Evolutionary conservation across 73 alveolate genomes (phyloP).

Genomic region (Paramecium bursaria): DNA sequence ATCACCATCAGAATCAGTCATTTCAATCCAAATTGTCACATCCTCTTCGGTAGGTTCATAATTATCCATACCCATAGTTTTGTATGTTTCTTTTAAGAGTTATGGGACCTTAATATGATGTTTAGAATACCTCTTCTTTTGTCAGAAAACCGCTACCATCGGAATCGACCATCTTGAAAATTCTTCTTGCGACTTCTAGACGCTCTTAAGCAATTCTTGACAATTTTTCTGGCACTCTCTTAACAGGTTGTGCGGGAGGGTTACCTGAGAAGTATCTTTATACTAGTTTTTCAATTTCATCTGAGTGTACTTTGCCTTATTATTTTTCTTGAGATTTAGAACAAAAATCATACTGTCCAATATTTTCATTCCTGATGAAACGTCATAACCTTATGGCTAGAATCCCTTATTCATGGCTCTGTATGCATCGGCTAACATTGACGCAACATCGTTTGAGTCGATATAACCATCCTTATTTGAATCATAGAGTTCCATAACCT

Average conservation of each 20-base stretch:
- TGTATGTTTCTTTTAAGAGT: conserved; percentile 52
- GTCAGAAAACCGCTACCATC: conserved; percentile 24
- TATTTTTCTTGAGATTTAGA: conserved; percentile 23
- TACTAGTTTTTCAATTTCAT: conserved; percentile 15
- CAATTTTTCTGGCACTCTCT: conserved; percentile 37
- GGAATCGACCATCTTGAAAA: conserved; percentile 8
- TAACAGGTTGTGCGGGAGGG: conserved; percentile 60
- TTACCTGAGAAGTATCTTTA: not conserved
- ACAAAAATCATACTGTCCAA: conserved; percentile 49
- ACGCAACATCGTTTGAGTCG: conserved; percentile 58
- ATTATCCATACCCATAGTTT: conserved; percentile 59
- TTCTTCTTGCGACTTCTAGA: conserved; percentile 31
- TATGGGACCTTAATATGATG: conserved; percentile 6
- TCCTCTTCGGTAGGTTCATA: conserved; percentile 66
- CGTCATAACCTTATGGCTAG: conserved; percentile 51
- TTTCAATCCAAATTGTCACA: conserved; percentile 47
- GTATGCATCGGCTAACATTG: conserved; percentile 60
- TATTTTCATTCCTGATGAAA: not conserved
- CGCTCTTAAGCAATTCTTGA: conserved; percentile 26
- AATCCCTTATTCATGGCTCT: conserved; percentile 60
- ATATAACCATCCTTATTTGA: conserved; percentile 62
- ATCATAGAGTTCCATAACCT: conserved; percentile 56
- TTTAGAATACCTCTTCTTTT: conserved; percentile 11
- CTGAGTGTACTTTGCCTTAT: conserved; percentile 3
- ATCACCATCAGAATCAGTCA: conserved; percentile 63